Evolutionary conservation across 1,284 basidiomycete species (phyloP).

Genomic region (Sparassis latifolia): DNA sequence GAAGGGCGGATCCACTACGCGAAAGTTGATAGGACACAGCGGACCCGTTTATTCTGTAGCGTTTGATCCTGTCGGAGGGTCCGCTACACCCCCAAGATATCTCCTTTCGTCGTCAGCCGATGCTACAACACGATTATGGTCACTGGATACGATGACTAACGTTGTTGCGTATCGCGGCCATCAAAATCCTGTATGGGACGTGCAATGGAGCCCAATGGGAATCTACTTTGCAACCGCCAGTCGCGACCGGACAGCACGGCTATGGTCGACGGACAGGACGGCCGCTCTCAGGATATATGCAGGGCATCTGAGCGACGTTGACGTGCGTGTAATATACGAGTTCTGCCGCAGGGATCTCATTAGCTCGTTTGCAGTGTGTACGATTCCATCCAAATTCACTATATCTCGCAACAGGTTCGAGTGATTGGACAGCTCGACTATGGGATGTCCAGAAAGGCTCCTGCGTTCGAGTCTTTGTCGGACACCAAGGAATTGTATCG

Average conservation of each 20-base stretch:
- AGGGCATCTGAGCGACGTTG: slow-evolving; percentile 95
- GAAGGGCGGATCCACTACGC: slow-evolving; percentile 75
- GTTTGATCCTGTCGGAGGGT: slow-evolving; percentile 90
- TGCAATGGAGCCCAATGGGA: slow-evolving; percentile 96
- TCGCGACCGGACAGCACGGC: slow-evolving; percentile 87
- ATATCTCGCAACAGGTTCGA: slow-evolving; percentile 95
- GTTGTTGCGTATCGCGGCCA: slow-evolving; percentile 94
- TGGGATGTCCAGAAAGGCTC: slow-evolving; percentile 98
- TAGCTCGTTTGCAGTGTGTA: slow-evolving; percentile 62
- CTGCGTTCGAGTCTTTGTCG: slow-evolving; percentile 93
- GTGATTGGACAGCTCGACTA: slow-evolving; percentile 90
- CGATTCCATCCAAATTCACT: slow-evolving; percentile 97
- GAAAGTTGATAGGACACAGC: slow-evolving; percentile 94
- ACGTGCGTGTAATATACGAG: slow-evolving; percentile 51
- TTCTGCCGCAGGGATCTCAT: not conserved
- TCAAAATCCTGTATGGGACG: slow-evolving; percentile 97
- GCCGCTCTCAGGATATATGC: slow-evolving; percentile 90
- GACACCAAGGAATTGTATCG: slow-evolving; percentile 89
- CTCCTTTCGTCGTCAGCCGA: slow-evolving; percentile 94
- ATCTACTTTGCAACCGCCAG: slow-evolving; percentile 98
- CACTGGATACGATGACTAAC: slow-evolving; percentile 90
- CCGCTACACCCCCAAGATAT: slow-evolving; percentile 79
- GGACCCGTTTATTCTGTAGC: slow-evolving; percentile 93
- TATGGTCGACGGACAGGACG: slow-evolving; percentile 94
- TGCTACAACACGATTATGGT: slow-evolving; percentile 90